Evolutionary conservation across 805 yeast genomes (phyloP).

Genomic region (Middelhovenomyces tepae): DNA sequence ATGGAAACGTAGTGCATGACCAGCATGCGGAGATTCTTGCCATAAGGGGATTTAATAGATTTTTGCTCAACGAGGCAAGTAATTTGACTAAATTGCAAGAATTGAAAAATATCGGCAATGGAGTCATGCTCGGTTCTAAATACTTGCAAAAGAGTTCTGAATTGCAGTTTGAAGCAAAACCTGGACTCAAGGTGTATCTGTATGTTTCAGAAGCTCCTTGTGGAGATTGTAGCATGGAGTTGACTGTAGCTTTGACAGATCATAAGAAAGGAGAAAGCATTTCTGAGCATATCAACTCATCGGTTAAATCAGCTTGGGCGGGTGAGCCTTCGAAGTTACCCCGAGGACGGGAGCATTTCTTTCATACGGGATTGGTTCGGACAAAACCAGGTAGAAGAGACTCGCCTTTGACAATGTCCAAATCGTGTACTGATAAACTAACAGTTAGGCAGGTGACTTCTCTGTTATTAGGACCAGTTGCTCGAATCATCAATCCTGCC

Average conservation of each 20-base stretch:
- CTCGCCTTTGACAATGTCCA: slow-evolving; percentile 60
- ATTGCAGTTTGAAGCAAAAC: slow-evolving; percentile 2
- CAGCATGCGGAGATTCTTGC: slow-evolving; percentile 83
- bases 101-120: slow-evolving; percentile 11
- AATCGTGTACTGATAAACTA: slow-evolving; percentile 85
- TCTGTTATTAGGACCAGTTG: slow-evolving; percentile 24
- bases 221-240: slow-evolving; percentile 75
- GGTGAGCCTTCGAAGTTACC: slow-evolving; percentile 16
- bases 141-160: neutral
- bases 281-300: no score
- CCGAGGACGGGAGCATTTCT: slow-evolving; percentile 60
- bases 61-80: slow-evolving; percentile 38
- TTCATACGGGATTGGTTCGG: slow-evolving; percentile 55
- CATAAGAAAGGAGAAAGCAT: slow-evolving; percentile 10
- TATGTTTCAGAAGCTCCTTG: slow-evolving; percentile 77
- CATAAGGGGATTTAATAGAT: slow-evolving; percentile 59
- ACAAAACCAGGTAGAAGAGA: slow-evolving; percentile 92
- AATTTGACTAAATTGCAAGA: slow-evolving; percentile 11
- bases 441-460: slow-evolving; percentile 46
- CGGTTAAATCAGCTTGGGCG: no score
- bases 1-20: slow-evolving; percentile 72
- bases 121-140: slow-evolving; percentile 4
- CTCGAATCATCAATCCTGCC: slow-evolving; percentile 16
- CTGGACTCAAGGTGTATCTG: slow-evolving; percentile 40
- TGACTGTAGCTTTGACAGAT: slow-evolving; percentile 15